A percentile compares a stretch with the other conserved stretches of the same genome.
Conservation (phyloP, 805 yeast species). For the Sugiyamaella smithiae region DNA sequence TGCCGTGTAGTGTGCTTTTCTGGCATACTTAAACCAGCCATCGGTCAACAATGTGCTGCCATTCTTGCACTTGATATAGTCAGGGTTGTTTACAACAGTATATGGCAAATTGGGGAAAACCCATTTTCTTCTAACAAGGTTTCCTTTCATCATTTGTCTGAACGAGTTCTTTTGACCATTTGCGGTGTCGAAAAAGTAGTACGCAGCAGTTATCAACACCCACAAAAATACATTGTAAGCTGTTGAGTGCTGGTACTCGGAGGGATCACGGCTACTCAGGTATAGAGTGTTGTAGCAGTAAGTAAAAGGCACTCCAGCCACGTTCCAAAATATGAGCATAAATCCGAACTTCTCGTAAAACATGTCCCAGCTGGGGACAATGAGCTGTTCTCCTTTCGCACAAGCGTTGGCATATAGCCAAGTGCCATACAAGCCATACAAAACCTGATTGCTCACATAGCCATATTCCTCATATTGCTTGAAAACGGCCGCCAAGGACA, state of each 20-base stretch:
- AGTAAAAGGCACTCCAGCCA: slow-evolving; percentile 98
- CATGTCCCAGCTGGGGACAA: slow-evolving; percentile 99
- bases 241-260: slow-evolving; percentile 72
- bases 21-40: slow-evolving; percentile 92
- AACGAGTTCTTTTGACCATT: slow-evolving; percentile 94
- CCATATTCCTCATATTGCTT: slow-evolving; percentile 85
- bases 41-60: slow-evolving; percentile 85
- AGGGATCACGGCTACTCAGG: slow-evolving; percentile 78
- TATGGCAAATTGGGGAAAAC: slow-evolving; percentile 92
- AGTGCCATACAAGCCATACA: slow-evolving; percentile 73
- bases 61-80: slow-evolving; percentile 75
- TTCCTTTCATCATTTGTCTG: slow-evolving; percentile 74
- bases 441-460: slow-evolving; percentile 69
- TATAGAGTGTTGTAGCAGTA: slow-evolving; percentile 91
- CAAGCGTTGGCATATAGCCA: slow-evolving; percentile 97
- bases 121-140: slow-evolving; percentile 60
- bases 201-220: slow-evolving; percentile 59
- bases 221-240: slow-evolving; percentile 57
- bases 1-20: slow-evolving; percentile 94
- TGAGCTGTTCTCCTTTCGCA: slow-evolving; percentile 95
- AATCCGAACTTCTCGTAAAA: slow-evolving; percentile 99
- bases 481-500: slow-evolving; percentile 68
- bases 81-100: slow-evolving; percentile 78
- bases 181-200: slow-evolving; percentile 91
- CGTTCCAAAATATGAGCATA: slow-evolving; percentile 98